Evolutionary conservation across 441 rosid species (phyloP).

Genomic region (Gossypium laxum): DNA sequence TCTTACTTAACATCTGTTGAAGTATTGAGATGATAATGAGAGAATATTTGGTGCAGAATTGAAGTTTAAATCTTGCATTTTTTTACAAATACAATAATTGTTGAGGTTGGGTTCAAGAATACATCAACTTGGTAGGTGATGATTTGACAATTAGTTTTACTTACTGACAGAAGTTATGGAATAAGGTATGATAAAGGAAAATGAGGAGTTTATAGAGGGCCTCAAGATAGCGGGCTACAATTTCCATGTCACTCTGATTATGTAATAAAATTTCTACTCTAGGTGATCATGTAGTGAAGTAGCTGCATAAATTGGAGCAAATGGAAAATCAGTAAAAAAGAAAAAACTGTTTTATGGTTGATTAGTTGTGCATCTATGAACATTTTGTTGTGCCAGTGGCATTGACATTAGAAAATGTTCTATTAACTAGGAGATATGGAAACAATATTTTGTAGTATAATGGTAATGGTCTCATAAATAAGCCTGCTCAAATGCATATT

Average conservation of each 20-base stretch:
- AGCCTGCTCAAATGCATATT: neutral
- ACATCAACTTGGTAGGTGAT: neutral
- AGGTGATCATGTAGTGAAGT: slow-evolving; percentile 3
- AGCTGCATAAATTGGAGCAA: neutral
- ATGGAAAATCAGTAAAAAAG: neutral
- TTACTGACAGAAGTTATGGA: neutral
- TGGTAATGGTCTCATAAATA: neutral
- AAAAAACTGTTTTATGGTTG: neutral
- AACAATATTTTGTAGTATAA: neutral
- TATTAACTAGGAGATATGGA: neutral
- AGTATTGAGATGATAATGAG: neutral
- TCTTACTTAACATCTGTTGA: neutral
- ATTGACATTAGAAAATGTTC: neutral
- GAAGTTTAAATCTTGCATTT: neutral
- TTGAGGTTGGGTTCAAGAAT: neutral
- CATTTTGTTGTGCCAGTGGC: neutral
- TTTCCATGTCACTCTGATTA: neutral
- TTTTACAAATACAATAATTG: neutral
- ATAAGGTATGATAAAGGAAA: neutral
- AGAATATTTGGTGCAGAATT: neutral
- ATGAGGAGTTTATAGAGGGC: neutral
- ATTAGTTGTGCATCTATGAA: neutral
- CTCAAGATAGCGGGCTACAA: neutral
- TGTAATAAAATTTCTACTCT: neutral
- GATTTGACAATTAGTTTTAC: neutral